Evolutionary conservation across 176 grass and related monocot species (phyloP).

Genomic region (Puya raimondii): DNA sequence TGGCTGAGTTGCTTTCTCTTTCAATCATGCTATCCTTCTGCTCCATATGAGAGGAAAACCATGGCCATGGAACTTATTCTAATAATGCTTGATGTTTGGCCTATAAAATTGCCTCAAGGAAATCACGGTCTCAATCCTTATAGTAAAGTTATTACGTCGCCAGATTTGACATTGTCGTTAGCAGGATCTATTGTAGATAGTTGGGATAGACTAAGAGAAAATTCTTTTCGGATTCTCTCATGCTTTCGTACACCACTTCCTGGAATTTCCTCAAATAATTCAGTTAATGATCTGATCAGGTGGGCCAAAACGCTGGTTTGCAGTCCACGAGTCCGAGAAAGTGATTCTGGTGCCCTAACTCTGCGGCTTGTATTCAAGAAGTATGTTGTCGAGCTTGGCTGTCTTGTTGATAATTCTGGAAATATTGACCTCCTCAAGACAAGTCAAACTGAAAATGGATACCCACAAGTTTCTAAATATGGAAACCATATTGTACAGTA

Average conservation of each 20-base stretch:
- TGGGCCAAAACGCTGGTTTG: constrained; percentile 81
- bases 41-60: constrained; percentile 97
- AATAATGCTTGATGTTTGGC: constrained; percentile 87
- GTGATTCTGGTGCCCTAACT: constrained; percentile 91
- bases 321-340: constrained; percentile 93
- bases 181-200: constrained; percentile 94
- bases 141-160: constrained; percentile 54
- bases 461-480: constrained; percentile 25
- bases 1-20: constrained; percentile 89
- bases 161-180: constrained; percentile 87
- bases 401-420: constrained; percentile 52
- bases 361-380: constrained; percentile 93
- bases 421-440: constrained; percentile 32
- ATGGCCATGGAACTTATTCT: constrained; percentile 99
- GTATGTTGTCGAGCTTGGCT: constrained; percentile 84
- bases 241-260: constrained; percentile 92
- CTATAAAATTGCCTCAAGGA: constrained; percentile 52
- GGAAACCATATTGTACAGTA: constrained; percentile 58
- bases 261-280: constrained; percentile 66
- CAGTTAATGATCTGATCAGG: constrained; percentile 57
- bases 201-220: constrained; percentile 87
- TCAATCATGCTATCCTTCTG: constrained; percentile 91
- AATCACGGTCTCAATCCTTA: constrained; percentile 64
- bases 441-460: constrained; percentile 21
- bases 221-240: constrained; percentile 79